These are phyloP conservation scores for Corchorus olitorius DNA, from an alignment of 345 rosid genomes.

Conservation along the genomic window DNA sequence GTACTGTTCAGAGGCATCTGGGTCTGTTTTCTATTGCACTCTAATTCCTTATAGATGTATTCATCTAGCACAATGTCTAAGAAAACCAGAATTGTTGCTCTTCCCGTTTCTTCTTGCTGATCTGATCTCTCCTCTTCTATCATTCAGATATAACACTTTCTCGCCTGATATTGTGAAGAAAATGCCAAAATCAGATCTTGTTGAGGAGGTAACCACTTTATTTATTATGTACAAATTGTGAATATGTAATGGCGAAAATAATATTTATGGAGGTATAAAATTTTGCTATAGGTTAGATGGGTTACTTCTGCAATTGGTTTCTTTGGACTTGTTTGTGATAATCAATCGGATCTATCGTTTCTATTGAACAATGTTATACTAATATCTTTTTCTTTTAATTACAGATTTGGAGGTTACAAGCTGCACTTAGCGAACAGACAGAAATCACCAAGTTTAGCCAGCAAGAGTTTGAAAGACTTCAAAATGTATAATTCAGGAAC, in stretches of 20 bases:
- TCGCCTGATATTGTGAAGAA: conserved; percentile 78
- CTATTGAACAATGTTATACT: neutral
- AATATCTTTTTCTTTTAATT: conserved; percentile 16
- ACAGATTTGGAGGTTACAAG: conserved; percentile 79
- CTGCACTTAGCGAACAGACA: conserved; percentile 69
- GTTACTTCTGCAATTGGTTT: conserved; percentile 9
- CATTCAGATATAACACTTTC: conserved; percentile 77
- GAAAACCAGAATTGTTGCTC: neutral
- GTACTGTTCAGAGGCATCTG: conserved; percentile 57
- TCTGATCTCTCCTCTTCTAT: conserved; percentile 20
- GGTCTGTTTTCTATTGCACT: conserved; percentile 43
- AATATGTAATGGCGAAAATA: too few relatives aligned
- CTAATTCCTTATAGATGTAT: conserved; percentile 4
- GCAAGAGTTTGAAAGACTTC: conserved; percentile 84
- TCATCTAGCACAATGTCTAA: neutral
- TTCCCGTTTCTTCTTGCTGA: neutral
- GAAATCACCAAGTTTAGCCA: conserved; percentile 70
- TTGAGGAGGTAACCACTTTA: conserved; percentile 61
- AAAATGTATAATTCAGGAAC: conserved; percentile 50
- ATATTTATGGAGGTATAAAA: neutral
- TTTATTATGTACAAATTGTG: neutral
- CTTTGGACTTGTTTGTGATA: neutral
- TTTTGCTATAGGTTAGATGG: conserved; percentile 4
- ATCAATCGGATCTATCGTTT: neutral
- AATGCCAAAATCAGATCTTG: conserved; percentile 78